Base-by-base conservation (phyloP, 2,329 filamentous ascomycete genomes). In the Emydomyces testavorans region DNA sequence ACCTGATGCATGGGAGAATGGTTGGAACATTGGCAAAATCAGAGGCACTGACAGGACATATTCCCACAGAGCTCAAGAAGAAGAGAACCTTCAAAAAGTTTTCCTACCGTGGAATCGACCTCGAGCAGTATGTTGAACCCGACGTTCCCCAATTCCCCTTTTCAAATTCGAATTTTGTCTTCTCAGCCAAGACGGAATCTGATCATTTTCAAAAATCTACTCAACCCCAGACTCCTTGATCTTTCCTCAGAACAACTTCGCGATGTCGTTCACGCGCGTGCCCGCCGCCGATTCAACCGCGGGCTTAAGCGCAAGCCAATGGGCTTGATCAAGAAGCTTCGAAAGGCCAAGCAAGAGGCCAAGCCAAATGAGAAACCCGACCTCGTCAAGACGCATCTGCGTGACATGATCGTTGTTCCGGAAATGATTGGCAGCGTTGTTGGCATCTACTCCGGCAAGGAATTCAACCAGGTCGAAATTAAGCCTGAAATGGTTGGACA, bases 391-490 rank as follows among this genome's bases (percentile, higher is more conserved):
- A 98, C 90, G 56, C 90, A 98, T 74, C 84, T 98, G 67, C 89
- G 90, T 75, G 84, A 98, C 79, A 98, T 98, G 92, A 95, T 98
- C 72, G 83, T 98, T 69, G 92, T 98, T 63, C 92, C 92, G 65
- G 92, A 98, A 81, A 96, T 98, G 92, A 98, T 98, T 70, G 92
- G 92, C 66, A 85, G 79, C 74, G 90, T 98, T 66, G 85, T 98
- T 66, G 92, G 89, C 71, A 92, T 98, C 79, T 98, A 98, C 85
- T 94, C 87, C 61, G 92, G 92, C 71, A 98, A 98, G 84, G 89
- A 96, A 76, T 98, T 98, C 85, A 98, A 98, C 84, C 90, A 95
- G 81, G 89, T 98, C 65, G 92, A 98, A 76, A 92, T 98, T 78
- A 95, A 95, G 83, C 92, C 92, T 65, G 92, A 98, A 81, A 98